A percentile compares a stretch with the other conserved stretches of the same genome.
These are phyloP conservation scores for Coemansia sp. DNA, from an alignment of 192 early-diverging fungal species.

Conservation along the genomic window DNA sequence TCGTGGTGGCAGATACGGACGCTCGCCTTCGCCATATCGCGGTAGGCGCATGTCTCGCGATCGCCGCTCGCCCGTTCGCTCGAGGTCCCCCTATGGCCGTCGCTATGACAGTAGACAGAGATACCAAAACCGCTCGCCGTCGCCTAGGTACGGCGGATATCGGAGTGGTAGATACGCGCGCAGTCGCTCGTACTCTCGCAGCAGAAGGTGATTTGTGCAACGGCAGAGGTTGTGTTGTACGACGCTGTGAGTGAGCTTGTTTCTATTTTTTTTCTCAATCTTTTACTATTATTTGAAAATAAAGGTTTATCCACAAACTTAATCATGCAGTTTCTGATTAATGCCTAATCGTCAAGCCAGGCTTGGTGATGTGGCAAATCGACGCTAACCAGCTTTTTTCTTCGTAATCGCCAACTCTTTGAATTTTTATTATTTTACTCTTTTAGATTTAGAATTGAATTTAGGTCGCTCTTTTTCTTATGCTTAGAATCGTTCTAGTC, in stretches of 20 bases:
- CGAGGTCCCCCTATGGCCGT: slow-evolving; percentile 34
- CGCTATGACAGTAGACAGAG: slow-evolving; percentile 18
- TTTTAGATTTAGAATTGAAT: neutral
- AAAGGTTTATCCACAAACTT: no score
- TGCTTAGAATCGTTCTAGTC: slow-evolving; percentile 10
- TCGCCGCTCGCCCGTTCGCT: slow-evolving; percentile 32
- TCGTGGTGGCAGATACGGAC: slow-evolving; percentile 15
- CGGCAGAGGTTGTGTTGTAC: neutral
- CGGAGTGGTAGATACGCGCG: slow-evolving; percentile 34
- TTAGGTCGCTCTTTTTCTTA: neutral
- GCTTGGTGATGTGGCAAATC: no score
- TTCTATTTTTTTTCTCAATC: neutral
- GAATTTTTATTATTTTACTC: neutral
- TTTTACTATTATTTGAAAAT: neutral
- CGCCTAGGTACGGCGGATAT: slow-evolving; percentile 32
- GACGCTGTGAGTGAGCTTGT: neutral
- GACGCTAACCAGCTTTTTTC: no score
- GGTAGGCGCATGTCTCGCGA: slow-evolving; percentile 20
- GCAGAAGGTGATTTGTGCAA: slow-evolving; percentile 30
- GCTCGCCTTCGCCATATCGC: slow-evolving; percentile 45
- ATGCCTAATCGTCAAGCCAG: neutral
- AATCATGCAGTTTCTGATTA: neutral
- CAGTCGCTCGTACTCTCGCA: slow-evolving; percentile 50
- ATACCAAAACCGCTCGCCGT: slow-evolving; percentile 39
- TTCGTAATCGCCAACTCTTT: neutral